Evolutionary conservation across 2,329 filamentous ascomycete genomes (phyloP), one percentile per base, ranked within the genome.

Genomic region (Apiospora pterosperma): DNA sequence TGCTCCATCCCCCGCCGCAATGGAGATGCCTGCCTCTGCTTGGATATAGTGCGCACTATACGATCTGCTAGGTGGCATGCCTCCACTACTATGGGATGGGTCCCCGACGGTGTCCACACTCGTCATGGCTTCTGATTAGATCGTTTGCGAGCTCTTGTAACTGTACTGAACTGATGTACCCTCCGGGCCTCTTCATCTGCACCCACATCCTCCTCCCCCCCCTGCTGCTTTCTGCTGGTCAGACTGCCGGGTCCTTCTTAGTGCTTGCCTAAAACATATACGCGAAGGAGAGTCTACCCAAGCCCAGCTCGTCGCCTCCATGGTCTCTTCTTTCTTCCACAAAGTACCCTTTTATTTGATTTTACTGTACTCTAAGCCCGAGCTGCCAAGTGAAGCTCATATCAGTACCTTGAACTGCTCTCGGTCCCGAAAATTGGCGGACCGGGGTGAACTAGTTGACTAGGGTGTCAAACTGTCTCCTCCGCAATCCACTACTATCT

Each of bases 191-290:
- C 38, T 10, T 16, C 48, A 55, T 55, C 48, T 34, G 28, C 48
- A 55, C 12, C 48, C 48, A 61, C 59, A 39, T 38, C 59, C 16
- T 41, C 19, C 16, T 23, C 59, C 59, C 36, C 36, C 19, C 16
- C 36, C 59, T 36, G 25, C 36, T 55, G 48, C 48, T 41, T 38
- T 28, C 23, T 59, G 58, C 59, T 61, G 59, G 59, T 61, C 59
- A 61, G 59, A 61, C 59, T 61, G 59, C 36, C 59, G 59, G 59
- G 59, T 61, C 59, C 59, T 61, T 36, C 34, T 61, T 61, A 61
- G 59, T 38, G 59, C 59, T 61, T 61, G 36, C 59, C 59, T 41
- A 61, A 41, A 38, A 61, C 36, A 61, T 55, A 55, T 28, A 55
- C 48, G 48, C 48, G 48, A 55, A 55, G 48, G 25, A 34, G 28